Evolutionary conservation across 331 rosid genomes (phyloP).

Genomic region (Stylosanthes scabra): DNA sequence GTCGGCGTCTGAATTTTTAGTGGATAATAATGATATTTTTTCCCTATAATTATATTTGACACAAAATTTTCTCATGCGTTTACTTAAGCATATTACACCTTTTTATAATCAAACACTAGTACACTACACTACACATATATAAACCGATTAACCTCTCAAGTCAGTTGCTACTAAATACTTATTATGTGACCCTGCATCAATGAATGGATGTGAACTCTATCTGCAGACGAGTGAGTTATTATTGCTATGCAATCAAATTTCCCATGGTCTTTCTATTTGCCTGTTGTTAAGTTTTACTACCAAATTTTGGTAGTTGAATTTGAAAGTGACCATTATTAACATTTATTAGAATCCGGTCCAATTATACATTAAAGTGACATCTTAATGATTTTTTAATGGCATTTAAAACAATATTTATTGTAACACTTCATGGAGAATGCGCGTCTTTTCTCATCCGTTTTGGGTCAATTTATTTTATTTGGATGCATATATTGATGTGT

Average conservation of each 20-base stretch:
- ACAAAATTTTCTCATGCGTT: no score
- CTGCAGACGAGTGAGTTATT: not conserved
- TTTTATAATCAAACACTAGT: no score
- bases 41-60: no score
- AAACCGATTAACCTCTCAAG: not conserved
- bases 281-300: not conserved
- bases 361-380: not conserved
- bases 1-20: no score
- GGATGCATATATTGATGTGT: not conserved
- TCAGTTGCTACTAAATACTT: not conserved
- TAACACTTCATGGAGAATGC: not conserved
- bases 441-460: not conserved
- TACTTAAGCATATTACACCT: no score
- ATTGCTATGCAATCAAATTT: not conserved
- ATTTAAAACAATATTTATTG: slow-evolving; percentile 13
- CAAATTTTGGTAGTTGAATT: not conserved
- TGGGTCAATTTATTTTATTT: slow-evolving; percentile 21
- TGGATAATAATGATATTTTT: no score
- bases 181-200: not conserved
- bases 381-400: slow-evolving; percentile 24
- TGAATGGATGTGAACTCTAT: not conserved
- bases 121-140: no score
- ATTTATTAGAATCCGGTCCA: not conserved
- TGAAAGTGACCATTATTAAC: not conserved
- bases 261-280: not conserved